Conservation (phyloP, 495 filamentous ascomycete species). For the Penicillium arizonense region DNA sequence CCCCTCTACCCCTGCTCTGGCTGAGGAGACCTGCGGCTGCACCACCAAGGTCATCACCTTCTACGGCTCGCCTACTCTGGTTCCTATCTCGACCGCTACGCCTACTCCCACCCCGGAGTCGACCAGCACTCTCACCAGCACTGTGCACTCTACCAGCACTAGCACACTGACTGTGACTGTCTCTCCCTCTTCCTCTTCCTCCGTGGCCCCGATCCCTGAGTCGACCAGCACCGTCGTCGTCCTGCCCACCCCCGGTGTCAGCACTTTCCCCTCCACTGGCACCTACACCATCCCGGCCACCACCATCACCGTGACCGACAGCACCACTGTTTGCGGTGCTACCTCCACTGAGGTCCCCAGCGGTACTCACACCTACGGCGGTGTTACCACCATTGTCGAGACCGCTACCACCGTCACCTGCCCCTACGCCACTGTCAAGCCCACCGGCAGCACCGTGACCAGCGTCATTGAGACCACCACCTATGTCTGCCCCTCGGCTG, state of each 20-base stretch:
- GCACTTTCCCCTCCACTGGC: conserved; percentile 69
- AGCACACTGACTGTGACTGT: conserved; percentile 37
- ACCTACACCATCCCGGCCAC: conserved; percentile 78
- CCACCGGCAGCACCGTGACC: conserved; percentile 59
- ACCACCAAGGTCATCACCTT: conserved; percentile 64
- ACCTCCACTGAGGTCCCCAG: conserved; percentile 59
- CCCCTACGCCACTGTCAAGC: conserved; percentile 69
- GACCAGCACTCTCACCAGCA: conserved; percentile 31
- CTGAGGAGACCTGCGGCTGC: conserved; percentile 59
- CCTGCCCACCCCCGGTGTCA: conserved; percentile 65
- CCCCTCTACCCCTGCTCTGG: conserved; percentile 21
- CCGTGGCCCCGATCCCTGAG: conserved; percentile 35
- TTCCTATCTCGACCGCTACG: conserved; percentile 19
- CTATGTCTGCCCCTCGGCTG: conserved; percentile 74
- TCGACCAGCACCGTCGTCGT: conserved; percentile 20
- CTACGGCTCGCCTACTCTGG: conserved; percentile 56
- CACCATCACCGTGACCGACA: conserved; percentile 68
- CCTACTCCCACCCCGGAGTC: conserved; percentile 13
- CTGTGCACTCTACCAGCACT: conserved; percentile 40
- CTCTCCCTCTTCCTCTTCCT: conserved; percentile 17
- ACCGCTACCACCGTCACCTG: conserved; percentile 69
- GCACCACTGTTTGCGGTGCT: conserved; percentile 66
- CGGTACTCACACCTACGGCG: conserved; percentile 71
- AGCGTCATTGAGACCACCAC: conserved; percentile 70
- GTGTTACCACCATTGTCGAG: conserved; percentile 72